Evolutionary conservation across 768 basidiomycete species (phyloP).

Genomic region (Tylopilus vinaceipallidus): DNA sequence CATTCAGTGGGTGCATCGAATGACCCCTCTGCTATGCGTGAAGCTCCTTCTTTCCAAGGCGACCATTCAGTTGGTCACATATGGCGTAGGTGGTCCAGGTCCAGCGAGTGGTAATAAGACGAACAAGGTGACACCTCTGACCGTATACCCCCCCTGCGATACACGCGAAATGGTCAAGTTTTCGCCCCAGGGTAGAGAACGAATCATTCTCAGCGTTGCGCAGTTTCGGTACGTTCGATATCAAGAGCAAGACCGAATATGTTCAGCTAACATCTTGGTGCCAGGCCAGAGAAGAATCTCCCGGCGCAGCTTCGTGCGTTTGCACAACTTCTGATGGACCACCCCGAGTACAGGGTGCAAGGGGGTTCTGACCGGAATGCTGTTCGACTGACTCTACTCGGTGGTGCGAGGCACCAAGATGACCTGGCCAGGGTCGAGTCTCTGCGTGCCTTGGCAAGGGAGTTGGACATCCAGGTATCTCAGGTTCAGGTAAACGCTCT

Average conservation of each 20-base stretch:
- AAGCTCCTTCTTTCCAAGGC: slow-evolving; percentile 24
- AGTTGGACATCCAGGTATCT: slow-evolving; percentile 65
- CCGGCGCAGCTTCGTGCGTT: slow-evolving; percentile 74
- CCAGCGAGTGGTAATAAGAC: not conserved
- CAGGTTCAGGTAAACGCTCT: not conserved
- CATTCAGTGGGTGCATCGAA: slow-evolving; percentile 44
- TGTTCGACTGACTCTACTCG: slow-evolving; percentile 73
- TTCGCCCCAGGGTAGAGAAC: slow-evolving; percentile 51
- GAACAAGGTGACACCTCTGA: slow-evolving; percentile 24
- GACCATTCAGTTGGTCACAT: not conserved
- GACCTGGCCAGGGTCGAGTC: slow-evolving; percentile 69
- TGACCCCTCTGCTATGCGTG: slow-evolving; percentile 41
- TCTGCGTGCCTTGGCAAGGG: slow-evolving; percentile 55
- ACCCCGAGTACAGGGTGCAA: slow-evolving; percentile 53
- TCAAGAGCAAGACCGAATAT: not conserved
- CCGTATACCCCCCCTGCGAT: slow-evolving; percentile 93
- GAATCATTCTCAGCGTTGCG: slow-evolving; percentile 79
- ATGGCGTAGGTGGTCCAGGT: not conserved
- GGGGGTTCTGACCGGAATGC: slow-evolving; percentile 15
- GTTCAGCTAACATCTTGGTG: not conserved
- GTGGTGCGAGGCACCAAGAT: slow-evolving; percentile 76
- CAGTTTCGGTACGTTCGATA: slow-evolving; percentile 74
- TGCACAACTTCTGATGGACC: slow-evolving; percentile 47
- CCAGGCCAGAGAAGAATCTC: slow-evolving; percentile 94
- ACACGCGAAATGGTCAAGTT: slow-evolving; percentile 67